Conservation (phyloP, 345 rosid genomes). For the Bruguiera gymnorhiza region DNA sequence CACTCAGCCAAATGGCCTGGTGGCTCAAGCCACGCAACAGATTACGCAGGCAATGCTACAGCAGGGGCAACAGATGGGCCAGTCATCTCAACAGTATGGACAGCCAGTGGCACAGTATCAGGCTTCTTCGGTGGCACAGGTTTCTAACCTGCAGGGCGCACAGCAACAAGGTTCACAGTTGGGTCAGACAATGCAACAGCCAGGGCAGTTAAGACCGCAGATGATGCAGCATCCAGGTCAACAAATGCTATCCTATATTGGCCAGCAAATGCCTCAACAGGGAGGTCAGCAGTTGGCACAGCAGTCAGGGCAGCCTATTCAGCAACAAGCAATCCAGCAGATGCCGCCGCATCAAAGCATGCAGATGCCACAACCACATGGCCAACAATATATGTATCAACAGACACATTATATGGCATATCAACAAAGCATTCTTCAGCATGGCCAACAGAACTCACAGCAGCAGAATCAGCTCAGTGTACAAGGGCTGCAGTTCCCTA, state of each 20-base stretch:
- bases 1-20: slow-evolving; percentile 38
- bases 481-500: slow-evolving; percentile 53
- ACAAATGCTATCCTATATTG: slow-evolving; percentile 41
- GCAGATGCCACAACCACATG: slow-evolving; percentile 43
- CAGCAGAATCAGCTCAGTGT: slow-evolving; percentile 46
- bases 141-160: slow-evolving; percentile 29
- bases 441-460: slow-evolving; percentile 45
- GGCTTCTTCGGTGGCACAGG: slow-evolving; percentile 18
- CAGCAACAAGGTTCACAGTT: slow-evolving; percentile 32
- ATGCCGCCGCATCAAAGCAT: slow-evolving; percentile 39
- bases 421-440: slow-evolving; percentile 49
- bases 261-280: slow-evolving; percentile 55
- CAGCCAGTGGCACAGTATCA: slow-evolving; percentile 36
- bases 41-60: slow-evolving; percentile 33
- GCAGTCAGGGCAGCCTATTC: slow-evolving; percentile 44
- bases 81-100: slow-evolving; percentile 20
- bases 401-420: slow-evolving; percentile 58
- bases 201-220: slow-evolving; percentile 53
- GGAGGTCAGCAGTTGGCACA: slow-evolving; percentile 49
- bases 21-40: slow-evolving; percentile 39
- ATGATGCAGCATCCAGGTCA: slow-evolving; percentile 61
- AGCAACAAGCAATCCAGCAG: slow-evolving; percentile 45
- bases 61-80: slow-evolving; percentile 26
- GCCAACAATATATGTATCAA: slow-evolving; percentile 53
- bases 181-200: slow-evolving; percentile 46